Conservation (phyloP, 352 stramenopile species). For the Pelagophyceae sp. region DNA sequence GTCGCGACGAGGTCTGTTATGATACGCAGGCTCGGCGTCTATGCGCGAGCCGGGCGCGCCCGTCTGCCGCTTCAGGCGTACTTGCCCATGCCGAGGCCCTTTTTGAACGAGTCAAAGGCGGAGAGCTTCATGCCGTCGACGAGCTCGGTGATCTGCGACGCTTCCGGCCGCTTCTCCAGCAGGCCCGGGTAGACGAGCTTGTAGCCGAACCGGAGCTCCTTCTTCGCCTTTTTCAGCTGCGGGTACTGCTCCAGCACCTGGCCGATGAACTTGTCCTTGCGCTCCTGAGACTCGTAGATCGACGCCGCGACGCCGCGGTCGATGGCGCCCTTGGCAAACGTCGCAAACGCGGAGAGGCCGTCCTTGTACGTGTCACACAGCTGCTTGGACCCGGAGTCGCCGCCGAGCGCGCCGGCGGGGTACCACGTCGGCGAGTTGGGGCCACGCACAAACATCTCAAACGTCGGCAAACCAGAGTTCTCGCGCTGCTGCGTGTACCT, state of each 20-base stretch:
- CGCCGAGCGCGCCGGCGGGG: conserved; percentile 6
- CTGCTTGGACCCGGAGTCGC: background rate
- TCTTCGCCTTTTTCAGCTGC: conserved; percentile 12
- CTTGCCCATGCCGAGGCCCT: background rate
- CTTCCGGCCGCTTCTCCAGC: conserved; percentile 7
- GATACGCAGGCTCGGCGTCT: too few species aligned
- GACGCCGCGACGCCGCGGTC: conserved; percentile 5
- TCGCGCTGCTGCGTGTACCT: conserved; percentile 3
- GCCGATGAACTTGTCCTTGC: background rate
- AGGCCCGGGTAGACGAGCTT: conserved; percentile 5
- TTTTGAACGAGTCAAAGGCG: background rate
- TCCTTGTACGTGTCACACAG: background rate
- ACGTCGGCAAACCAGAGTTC: background rate
- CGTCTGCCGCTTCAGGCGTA: too few species aligned
- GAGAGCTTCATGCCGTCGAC: background rate
- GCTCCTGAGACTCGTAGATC: background rate
- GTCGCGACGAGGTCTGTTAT: too few species aligned
- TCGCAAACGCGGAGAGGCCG: background rate
- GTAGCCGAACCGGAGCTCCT: conserved; percentile 9
- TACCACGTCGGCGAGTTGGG: conserved; percentile 18
- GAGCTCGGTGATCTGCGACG: background rate
- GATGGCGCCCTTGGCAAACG: conserved; percentile 8
- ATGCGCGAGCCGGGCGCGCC: too few species aligned
- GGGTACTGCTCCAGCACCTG: background rate
- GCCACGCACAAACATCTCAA: background rate